Evolutionary conservation across 345 rosid genomes (phyloP), one percentile per base, ranked within the genome.

Genomic region (Crucihimalaya himalaica): DNA sequence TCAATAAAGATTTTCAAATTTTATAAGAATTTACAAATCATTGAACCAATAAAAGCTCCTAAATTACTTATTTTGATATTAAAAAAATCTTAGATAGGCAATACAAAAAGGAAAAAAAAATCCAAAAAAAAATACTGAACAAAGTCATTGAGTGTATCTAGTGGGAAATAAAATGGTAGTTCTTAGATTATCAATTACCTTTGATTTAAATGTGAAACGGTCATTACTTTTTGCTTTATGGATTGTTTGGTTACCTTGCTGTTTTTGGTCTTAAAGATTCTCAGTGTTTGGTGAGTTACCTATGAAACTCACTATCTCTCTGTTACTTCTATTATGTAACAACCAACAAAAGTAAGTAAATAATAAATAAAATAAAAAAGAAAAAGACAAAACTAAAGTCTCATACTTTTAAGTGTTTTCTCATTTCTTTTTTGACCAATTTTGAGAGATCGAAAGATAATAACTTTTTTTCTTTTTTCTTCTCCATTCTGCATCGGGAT

Each of bases 401-500:
- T 63, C 4, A 3, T 2, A 58, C 72, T 64, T 76, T 71, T 28
- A 18, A 50, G 35, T 65, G 72, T 64, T 65, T 77, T 77, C 76
- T 71, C 72, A 50, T 65, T 65, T 65, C 51, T 58, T 78, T 77
- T 50, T 71, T 78, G 73, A 72, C 77, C 58, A 63, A 50, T 31
- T 76, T 70, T 14, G 23, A 48, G 73, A 58, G 73, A 71, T 71
- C 64, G 52, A 78, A 77, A 77, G 73, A 58, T 37, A 62, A 40
- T 20, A 65, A 71, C 69, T 66, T 71, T 45, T 16, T 42, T 15
- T 32, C 56, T 66, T 77, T 77, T 66, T 58, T 77, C 72, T 29
- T 34, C 68, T 58, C 58, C 51, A 15, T 66, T 78, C 68, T 71
- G 69, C 81, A 78, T 78, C 77, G 81, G 81, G 81, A 78, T 78